phyloP scores from a whole-genome alignment of 2,329 filamentous ascomycete species.

The Diaporthe capsici region DNA sequence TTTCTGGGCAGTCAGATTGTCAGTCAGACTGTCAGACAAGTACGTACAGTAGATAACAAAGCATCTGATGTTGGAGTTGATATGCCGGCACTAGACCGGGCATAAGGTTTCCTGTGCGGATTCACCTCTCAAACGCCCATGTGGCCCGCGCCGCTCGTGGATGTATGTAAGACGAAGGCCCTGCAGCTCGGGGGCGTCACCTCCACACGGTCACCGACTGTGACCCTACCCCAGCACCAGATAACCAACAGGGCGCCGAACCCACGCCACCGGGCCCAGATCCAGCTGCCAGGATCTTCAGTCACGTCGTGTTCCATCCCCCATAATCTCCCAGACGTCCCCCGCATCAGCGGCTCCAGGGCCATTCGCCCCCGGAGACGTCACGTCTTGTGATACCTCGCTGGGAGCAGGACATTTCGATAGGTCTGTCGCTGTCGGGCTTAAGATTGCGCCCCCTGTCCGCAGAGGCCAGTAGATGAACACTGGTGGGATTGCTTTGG shows the following conservation, averaged over 20 bases:
- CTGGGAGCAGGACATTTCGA: neutral
- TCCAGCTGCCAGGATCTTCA: slow-evolving; percentile 1
- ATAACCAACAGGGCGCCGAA: neutral
- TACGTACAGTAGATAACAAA: neutral
- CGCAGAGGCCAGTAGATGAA: neutral
- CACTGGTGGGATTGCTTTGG: neutral
- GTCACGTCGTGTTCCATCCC: neutral
- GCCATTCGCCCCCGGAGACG: neutral
- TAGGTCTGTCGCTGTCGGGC: neutral
- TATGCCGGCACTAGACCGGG: neutral
- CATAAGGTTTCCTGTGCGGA: slow-evolving; percentile 3
- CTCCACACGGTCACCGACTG: slow-evolving; percentile 10
- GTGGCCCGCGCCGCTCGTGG: neutral
- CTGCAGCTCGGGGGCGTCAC: neutral
- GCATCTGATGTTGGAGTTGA: slow-evolving; percentile 5
- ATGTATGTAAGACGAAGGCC: neutral
- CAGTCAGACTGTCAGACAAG: neutral
- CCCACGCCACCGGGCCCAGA: slow-evolving; percentile 16
- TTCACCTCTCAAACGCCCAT: slow-evolving; percentile 12
- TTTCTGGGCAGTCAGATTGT: neutral
- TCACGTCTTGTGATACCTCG: neutral
- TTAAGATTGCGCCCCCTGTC: neutral
- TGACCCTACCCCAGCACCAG: neutral
- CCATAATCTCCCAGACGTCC: slow-evolving; percentile 7
- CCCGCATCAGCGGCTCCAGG: neutral